A percentile compares a stretch with the other conserved stretches of the same genome.
These are phyloP conservation scores for Psidium guajava DNA, from an alignment of 345 rosid species.

Conservation along the genomic window DNA sequence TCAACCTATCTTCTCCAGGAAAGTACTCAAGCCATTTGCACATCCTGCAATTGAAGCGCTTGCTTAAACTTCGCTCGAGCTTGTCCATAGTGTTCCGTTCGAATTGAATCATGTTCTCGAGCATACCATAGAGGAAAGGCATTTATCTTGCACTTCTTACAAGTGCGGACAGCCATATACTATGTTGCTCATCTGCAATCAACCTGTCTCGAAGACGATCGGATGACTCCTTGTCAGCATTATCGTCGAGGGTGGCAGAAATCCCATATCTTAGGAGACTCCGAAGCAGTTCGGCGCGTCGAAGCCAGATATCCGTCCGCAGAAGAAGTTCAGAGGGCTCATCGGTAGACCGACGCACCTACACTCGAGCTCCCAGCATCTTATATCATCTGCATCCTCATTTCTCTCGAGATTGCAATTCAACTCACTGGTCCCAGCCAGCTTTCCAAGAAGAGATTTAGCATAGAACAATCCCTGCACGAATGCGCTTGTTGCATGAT, in stretches of 20 bases:
- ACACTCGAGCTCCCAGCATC: conserved; percentile 89
- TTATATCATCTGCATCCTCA: conserved; percentile 76
- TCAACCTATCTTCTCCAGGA: too few relatives aligned
- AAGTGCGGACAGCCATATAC: conserved; percentile 94
- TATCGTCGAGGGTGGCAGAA: conserved; percentile 83
- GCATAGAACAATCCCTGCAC: conserved; percentile 89
- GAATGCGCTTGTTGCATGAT: conserved; percentile 81
- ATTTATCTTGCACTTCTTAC: conserved; percentile 97
- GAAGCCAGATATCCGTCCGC: conserved; percentile 71
- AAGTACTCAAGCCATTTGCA: too few relatives aligned
- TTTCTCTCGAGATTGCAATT: conserved; percentile 49
- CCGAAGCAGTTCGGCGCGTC: conserved; percentile 89
- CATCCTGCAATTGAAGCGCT: too few relatives aligned
- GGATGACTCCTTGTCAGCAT: conserved; percentile 77
- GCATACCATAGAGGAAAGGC: conserved; percentile 94
- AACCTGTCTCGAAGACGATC: conserved; percentile 71
- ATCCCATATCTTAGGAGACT: conserved; percentile 84
- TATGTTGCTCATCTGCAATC: conserved; percentile 80
- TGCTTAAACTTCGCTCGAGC: conserved; percentile 90
- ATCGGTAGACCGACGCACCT: conserved; percentile 63
- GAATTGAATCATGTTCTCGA: conserved; percentile 88
- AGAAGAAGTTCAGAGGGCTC: conserved; percentile 63
- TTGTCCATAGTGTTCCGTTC: conserved; percentile 84
- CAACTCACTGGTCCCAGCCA: conserved; percentile 49
- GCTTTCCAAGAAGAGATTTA: conserved; percentile 70